These are phyloP conservation scores for Phytophthora rubi DNA, from an alignment of 352 stramenopile genomes.

Conservation along the genomic window DNA sequence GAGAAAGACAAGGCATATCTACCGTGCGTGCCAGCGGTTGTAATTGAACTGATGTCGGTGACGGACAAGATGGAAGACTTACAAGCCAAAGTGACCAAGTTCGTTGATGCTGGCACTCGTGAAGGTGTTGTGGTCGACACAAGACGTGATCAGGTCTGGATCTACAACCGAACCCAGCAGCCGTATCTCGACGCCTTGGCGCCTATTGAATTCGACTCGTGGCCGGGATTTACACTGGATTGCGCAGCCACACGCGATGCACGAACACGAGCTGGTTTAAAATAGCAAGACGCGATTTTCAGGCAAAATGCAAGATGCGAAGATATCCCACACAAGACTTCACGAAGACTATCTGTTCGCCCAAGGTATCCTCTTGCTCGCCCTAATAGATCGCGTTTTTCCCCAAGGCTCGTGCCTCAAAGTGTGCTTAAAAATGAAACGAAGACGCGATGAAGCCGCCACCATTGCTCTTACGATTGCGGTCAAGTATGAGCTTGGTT, in stretches of 20 bases:
- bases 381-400: too few relatives aligned
- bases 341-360: too few relatives aligned
- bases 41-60: not conserved
- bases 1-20: slow-evolving; percentile 2
- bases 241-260: not conserved
- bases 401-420: too few relatives aligned
- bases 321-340: too few relatives aligned
- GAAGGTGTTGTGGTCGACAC: slow-evolving; percentile 37
- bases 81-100: slow-evolving; percentile 19
- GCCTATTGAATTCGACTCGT: not conserved
- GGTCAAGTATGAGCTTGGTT: too few relatives aligned
- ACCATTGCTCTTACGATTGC: too few relatives aligned
- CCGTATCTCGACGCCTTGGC: slow-evolving; percentile 25
- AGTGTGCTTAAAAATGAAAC: too few relatives aligned
- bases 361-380: too few relatives aligned
- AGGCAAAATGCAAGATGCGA: too few relatives aligned
- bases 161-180: slow-evolving; percentile 28
- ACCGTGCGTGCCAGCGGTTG: slow-evolving; percentile 8
- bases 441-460: too few relatives aligned
- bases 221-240: too few relatives aligned
- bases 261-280: not conserved
- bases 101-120: slow-evolving; percentile 29
- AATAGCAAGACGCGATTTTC: not conserved
- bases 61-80: not conserved
- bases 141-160: slow-evolving; percentile 24